Base-by-base conservation (phyloP, 176 grass and related monocot genomes). In the Musa acuminata region DNA sequence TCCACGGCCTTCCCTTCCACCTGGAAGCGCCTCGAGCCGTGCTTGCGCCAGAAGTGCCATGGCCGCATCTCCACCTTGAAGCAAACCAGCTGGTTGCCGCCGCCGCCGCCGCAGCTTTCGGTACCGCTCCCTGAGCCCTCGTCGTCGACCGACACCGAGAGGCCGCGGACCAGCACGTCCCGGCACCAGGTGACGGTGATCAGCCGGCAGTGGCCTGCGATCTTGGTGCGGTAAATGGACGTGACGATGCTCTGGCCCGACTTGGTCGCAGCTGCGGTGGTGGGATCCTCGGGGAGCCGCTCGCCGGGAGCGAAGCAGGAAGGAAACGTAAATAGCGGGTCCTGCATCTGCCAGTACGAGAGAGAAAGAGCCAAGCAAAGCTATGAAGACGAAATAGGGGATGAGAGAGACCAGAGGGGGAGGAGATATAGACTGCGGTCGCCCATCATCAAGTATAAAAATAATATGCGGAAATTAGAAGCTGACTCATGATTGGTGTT, bases 151-250 rank as follows among this genome's bases (percentile, higher is more conserved):
- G 84, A 59, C 0, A 96, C 78, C 8, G 93, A 48, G 76, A 96
- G 87, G 8, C 83, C 85, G 48, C 89, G 89, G 2, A 84, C 82
- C 0, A 92, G 81, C 13, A 90, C 78, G 85, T 92, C 85, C 24
- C 85, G 82, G 27, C 81, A 90, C 93, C 89, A 96, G 1, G 89
- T 81, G 13, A 96, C 82, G 13, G 84, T 88, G 70, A 92, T 83
- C 49, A 90, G 74, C 3, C 87, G 87, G 58, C 87, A 86, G 83
- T 96, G 87, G 0, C 93, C 93, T 0, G 87, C 89, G 57, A 96
- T 82, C 83, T 92, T 96, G 75, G 89, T 88, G 1, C 85, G 89
- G 81, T 96, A 96, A 25, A 96, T 89, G 3, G 93, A 90, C 19
- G 86, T 84, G 1, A 86, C 84, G 0, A 90, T 80, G 13, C 84